Conservation (phyloP, 805 yeast species). For the Lipomyces starkeyi region DNA sequence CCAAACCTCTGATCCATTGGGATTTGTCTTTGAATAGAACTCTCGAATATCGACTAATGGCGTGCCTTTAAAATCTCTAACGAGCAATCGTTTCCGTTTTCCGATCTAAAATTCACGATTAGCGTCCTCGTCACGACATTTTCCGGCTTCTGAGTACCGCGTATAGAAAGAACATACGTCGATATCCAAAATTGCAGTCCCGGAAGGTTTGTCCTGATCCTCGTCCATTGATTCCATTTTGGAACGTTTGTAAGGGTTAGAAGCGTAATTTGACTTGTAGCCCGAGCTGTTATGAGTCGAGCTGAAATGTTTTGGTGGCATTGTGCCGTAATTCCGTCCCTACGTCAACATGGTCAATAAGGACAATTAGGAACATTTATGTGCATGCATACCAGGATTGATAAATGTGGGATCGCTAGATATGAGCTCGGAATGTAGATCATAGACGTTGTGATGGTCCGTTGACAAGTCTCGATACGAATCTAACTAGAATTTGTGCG, state of each 20-base stretch:
- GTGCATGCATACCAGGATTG: not conserved
- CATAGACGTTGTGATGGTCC: not conserved
- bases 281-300: not conserved
- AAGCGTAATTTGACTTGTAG: not conserved
- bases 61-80: slow-evolving; percentile 70
- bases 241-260: not conserved
- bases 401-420: not conserved
- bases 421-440: not conserved
- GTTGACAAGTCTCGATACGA: no score
- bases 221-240: not conserved
- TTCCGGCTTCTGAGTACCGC: not conserved
- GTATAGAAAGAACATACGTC: slow-evolving; percentile 5
- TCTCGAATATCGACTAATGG: slow-evolving; percentile 84
- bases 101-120: slow-evolving; percentile 51
- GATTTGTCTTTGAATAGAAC: slow-evolving; percentile 66
- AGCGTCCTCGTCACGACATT: not conserved
- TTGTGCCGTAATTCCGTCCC: not conserved
- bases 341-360: no score
- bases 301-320: slow-evolving; percentile 5
- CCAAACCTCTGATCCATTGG: slow-evolving; percentile 45
- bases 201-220: not conserved
- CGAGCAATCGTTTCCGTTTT: slow-evolving; percentile 70
- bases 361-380: not conserved
- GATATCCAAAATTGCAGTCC: slow-evolving; percentile 10
- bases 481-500: no score